Base-by-base conservation (phyloP, 305 asterid species). In the Nicotiana rustica region DNA sequence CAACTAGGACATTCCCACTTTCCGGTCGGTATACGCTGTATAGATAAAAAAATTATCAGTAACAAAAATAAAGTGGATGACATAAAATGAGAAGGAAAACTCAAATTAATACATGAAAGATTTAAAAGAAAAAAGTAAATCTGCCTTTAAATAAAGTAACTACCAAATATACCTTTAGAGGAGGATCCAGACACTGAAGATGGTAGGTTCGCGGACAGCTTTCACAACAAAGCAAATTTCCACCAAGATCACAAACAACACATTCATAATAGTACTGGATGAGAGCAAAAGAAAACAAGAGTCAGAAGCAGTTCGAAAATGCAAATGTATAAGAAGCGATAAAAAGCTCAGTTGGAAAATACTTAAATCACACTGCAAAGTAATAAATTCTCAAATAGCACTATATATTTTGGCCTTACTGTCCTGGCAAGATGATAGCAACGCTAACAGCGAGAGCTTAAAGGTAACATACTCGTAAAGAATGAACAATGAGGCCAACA, bases 191-290 rank as follows among this genome's bases (percentile, higher is more conserved):
- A 86, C 97, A 93, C 70, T 85, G 86, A 68, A 90, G 79, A 84
- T 93, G 95, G 85, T 86, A 93, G 67, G 91, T 86, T 69, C 90
- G 85, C 25, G 93, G 89, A 85, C 97, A 93, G 78, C 88, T 85
- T 83, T 88, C 95, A 82, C 92, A 87, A 44, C 93, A 89, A 68
- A 91, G 91, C 88, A 93, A 88, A 84, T 88, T 77, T 60, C 97
- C 97, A 80, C 94, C 92, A 84, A 90, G 89, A 82, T 90, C 93
- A 86, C 97, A 93, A 78, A 91, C 85, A 84, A 85, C 95, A 69
- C 99, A 95, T 90, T 92, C 97, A 89, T 90, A 95, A 86, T 89
- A 93, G 88, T 92, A 90, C 99, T 95, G 97, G 84, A 84, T 62
- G 75, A 79, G 68, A 79, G 52, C 77, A 84, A 25, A 89, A 79